Conservation (phyloP, 306 rosid genomes). For the Canavalia ensiformis region DNA sequence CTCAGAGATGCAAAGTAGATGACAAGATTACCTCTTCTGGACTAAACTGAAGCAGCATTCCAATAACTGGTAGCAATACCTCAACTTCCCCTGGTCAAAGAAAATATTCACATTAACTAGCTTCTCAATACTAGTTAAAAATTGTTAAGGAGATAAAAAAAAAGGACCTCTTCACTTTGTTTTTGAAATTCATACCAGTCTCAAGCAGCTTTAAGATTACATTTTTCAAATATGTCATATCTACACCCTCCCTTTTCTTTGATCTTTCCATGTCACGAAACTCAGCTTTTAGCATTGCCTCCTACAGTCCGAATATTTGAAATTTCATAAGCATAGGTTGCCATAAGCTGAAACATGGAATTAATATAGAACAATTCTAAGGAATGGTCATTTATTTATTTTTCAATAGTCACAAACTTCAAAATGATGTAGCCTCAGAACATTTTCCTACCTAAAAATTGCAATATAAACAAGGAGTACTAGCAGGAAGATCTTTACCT, state of each 20-base stretch:
- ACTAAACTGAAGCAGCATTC: constrained; percentile 98
- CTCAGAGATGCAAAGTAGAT: constrained; percentile 19
- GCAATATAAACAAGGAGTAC: constrained; percentile 19
- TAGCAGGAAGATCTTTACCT: constrained; percentile 26
- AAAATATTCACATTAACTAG: constrained; percentile 29
- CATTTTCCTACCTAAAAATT: constrained; percentile 21
- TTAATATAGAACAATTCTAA: constrained; percentile 21
- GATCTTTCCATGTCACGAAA: constrained; percentile 84
- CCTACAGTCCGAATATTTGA: constrained; percentile 59
- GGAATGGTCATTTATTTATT: constrained; percentile 14
- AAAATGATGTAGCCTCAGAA: constrained; percentile 19
- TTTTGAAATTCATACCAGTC: constrained; percentile 67
- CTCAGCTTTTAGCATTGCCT: constrained; percentile 84
- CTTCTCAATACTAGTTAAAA: constrained; percentile 28
- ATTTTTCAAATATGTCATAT: constrained; percentile 94
- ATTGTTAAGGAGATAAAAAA: constrained; percentile 32
- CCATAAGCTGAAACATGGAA: neutral
- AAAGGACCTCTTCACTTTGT: constrained; percentile 29
- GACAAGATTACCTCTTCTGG: constrained; percentile 85
- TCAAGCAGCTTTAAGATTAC: constrained; percentile 96
- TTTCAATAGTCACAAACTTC: neutral
- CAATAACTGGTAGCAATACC: constrained; percentile 91
- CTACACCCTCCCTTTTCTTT: constrained; percentile 96
- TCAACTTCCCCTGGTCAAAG: constrained; percentile 87
- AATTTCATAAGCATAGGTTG: constrained; percentile 33